phyloP scores from a whole-genome alignment of 2,329 filamentous ascomycete genomes.

The Colletotrichum tanaceti region DNA sequence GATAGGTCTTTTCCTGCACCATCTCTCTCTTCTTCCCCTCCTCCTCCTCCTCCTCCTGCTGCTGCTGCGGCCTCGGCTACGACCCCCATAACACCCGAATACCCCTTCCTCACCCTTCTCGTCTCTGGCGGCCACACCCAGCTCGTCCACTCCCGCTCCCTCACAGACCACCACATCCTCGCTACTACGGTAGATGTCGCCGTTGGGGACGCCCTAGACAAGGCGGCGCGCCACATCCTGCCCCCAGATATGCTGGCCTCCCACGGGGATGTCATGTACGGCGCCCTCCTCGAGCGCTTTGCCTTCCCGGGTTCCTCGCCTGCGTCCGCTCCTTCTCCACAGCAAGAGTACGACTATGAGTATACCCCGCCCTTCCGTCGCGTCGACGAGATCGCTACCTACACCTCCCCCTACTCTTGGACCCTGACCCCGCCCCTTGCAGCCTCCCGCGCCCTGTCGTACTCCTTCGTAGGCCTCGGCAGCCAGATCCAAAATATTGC shows the following conservation, averaged over 20 bases:
- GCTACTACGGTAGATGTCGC: conserved; percentile 82
- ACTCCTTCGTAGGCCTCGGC: conserved; percentile 80
- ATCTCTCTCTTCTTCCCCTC: background rate
- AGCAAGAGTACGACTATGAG: conserved; percentile 46
- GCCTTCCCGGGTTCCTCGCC: conserved; percentile 67
- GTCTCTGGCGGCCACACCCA: conserved; percentile 94
- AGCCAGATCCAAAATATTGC: conserved; percentile 71
- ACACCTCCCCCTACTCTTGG: conserved; percentile 65
- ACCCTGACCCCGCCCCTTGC: conserved; percentile 74
- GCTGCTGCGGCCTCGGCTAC: background rate
- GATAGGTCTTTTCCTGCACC: conserved; percentile 42
- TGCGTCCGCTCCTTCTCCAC: background rate
- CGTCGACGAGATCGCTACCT: conserved; percentile 65
- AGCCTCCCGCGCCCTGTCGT: conserved; percentile 68
- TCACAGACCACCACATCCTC: conserved; percentile 78
- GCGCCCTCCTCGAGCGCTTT: conserved; percentile 80
- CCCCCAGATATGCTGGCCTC: conserved; percentile 68
- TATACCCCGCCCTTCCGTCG: conserved; percentile 71
- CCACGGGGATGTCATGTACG: conserved; percentile 79
- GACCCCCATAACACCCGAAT: conserved; percentile 60
- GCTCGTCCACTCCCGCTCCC: conserved; percentile 77
- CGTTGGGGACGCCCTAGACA: conserved; percentile 91
- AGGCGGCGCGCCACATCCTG: conserved; percentile 81
- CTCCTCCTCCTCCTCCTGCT: background rate
- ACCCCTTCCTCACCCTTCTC: conserved; percentile 89